Conservation (phyloP, 805 yeast genomes). For the Wickerhamomyces queroliae region DNA sequence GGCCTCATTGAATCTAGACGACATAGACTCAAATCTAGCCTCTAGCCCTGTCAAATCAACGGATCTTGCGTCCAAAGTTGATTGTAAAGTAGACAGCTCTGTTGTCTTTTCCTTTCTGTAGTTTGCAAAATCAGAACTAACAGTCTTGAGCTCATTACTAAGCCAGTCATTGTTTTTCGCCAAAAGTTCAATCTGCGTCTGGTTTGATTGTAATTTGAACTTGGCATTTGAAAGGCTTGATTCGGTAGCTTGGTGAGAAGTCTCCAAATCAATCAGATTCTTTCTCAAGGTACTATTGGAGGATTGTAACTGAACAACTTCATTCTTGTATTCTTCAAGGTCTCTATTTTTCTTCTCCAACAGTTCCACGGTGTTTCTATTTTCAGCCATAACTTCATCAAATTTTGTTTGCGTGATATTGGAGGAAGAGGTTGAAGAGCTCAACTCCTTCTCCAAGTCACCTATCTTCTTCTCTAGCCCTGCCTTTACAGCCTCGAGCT, state of each 20-base stretch:
- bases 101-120: conserved; percentile 22
- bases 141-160: conserved; percentile 31
- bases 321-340: conserved; percentile 28
- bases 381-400: conserved; percentile 18
- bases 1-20: conserved; percentile 30
- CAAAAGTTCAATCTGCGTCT: conserved; percentile 36
- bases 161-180: conserved; percentile 35
- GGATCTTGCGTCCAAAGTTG: conserved; percentile 22
- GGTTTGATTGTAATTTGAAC: conserved; percentile 30
- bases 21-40: conserved; percentile 25
- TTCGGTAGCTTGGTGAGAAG: conserved; percentile 26
- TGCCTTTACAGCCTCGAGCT: conserved; percentile 16
- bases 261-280: conserved; percentile 32
- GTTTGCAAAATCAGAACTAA: conserved; percentile 24
- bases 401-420: conserved; percentile 8
- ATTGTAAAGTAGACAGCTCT: conserved; percentile 21
- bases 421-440: conserved; percentile 4
- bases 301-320: conserved; percentile 29
- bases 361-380: conserved; percentile 26
- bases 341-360: conserved; percentile 32
- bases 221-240: conserved; percentile 24
- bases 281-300: conserved; percentile 33
- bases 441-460: conserved; percentile 14
- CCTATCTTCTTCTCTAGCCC: conserved; percentile 14
- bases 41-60: conserved; percentile 26